These are phyloP conservation scores for Galerina sulciceps DNA, from an alignment of 768 basidiomycete genomes.

Conservation along the genomic window DNA sequence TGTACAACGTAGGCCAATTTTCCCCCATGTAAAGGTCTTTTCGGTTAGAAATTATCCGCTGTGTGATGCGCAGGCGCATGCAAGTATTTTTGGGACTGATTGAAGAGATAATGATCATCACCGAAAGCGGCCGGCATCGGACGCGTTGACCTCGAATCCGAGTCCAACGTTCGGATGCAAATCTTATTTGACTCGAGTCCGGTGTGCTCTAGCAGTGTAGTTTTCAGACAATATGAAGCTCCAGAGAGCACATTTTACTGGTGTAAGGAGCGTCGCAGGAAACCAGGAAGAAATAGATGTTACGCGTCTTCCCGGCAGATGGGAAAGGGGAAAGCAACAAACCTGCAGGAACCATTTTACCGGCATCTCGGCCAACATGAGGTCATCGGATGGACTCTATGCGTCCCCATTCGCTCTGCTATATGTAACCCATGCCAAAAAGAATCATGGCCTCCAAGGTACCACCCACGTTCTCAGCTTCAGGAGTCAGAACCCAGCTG, in stretches of 20 bases:
- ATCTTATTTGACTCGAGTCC: too few relatives aligned
- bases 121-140: too few relatives aligned
- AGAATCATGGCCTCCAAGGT: constrained; percentile 4
- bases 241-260: too few relatives aligned
- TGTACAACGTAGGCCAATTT: too few relatives aligned
- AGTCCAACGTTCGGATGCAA: too few relatives aligned
- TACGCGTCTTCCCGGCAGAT: background rate
- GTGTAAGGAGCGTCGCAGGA: too few relatives aligned
- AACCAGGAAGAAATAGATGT: too few relatives aligned
- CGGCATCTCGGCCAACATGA: constrained; percentile 36
- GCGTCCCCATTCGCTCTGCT: constrained; percentile 2
- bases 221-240: too few relatives aligned
- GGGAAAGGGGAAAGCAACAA: background rate
- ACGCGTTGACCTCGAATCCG: too few relatives aligned
- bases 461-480: background rate
- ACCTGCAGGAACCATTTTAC: background rate
- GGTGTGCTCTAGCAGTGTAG: too few relatives aligned
- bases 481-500: background rate
- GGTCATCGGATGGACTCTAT: constrained; percentile 11
- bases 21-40: background rate
- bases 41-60: constrained; percentile 13
- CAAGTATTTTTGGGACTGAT: background rate
- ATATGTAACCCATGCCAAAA: constrained; percentile 1
- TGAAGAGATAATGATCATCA: background rate
- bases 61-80: background rate